Evolutionary conservation across 768 basidiomycete genomes (phyloP).

Genomic region (Trametes cinnabarina): DNA sequence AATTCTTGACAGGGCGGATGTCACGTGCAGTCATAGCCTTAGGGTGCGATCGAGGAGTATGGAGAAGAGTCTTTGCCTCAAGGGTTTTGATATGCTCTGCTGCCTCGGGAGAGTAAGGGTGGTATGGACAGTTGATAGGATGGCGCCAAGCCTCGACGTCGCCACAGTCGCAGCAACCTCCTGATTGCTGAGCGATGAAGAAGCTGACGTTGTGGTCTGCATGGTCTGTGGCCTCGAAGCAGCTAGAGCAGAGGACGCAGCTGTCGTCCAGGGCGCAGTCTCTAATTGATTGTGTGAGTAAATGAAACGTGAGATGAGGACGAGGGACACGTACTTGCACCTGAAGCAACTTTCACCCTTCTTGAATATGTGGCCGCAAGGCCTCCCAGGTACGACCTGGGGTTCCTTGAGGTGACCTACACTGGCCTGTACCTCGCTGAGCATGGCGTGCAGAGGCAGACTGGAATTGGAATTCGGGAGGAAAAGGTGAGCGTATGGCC

Average conservation of each 20-base stretch:
- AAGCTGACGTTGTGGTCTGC: constrained; percentile 88
- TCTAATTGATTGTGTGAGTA: constrained; percentile 38
- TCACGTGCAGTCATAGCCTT: constrained; percentile 43
- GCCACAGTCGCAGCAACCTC: constrained; percentile 94
- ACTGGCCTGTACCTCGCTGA: constrained; percentile 69
- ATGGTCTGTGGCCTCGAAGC: constrained; percentile 89
- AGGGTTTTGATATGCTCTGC: constrained; percentile 32
- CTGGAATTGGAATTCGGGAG: constrained; percentile 62
- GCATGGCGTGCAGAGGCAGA: constrained; percentile 58
- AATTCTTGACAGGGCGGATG: constrained; percentile 59
- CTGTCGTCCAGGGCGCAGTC: constrained; percentile 90
- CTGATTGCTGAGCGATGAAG: constrained; percentile 87
- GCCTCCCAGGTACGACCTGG: constrained; percentile 60
- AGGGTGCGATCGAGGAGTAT: constrained; percentile 37
- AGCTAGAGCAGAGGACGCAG: constrained; percentile 85
- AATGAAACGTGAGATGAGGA: not conserved
- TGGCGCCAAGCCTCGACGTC: constrained; percentile 85
- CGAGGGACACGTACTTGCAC: constrained; percentile 78
- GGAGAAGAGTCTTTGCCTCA: constrained; percentile 22
- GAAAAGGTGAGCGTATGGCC: constrained; percentile 69
- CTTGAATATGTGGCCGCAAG: constrained; percentile 84
- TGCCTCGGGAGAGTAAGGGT: constrained; percentile 50
- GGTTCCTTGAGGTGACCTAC: constrained; percentile 59
- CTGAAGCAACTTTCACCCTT: constrained; percentile 92
- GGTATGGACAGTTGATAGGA: constrained; percentile 67